Percentiles rank a stretch among this genome's conserved stretches.
Conservation (phyloP, 495 filamentous ascomycete genomes). For the Astrothelium macrocarpum region DNA sequence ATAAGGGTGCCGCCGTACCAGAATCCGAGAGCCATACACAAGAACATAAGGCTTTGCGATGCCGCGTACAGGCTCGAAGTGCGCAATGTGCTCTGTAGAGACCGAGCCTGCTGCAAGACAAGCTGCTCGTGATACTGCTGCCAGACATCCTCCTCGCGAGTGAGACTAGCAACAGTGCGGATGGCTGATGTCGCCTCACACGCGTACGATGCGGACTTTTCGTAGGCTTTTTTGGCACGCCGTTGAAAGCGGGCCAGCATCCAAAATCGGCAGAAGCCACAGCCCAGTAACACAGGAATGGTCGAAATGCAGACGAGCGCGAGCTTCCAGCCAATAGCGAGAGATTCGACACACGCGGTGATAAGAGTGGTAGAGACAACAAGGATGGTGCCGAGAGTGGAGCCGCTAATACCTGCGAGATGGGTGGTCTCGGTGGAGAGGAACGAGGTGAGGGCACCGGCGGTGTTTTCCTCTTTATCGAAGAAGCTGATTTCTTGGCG, state of each 20-base stretch:
- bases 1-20: conserved; percentile 86
- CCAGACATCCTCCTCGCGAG: conserved; percentile 72
- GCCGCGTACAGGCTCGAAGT: conserved; percentile 67
- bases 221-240: conserved; percentile 60
- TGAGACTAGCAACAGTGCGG: conserved; percentile 84
- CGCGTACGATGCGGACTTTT: conserved; percentile 68
- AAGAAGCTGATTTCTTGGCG: conserved; percentile 89
- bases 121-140: conserved; percentile 60
- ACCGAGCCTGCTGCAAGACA: conserved; percentile 46
- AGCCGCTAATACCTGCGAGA: conserved; percentile 70
- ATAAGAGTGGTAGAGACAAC: conserved; percentile 65
- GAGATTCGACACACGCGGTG: conserved; percentile 53
- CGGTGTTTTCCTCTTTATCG: conserved; percentile 72
- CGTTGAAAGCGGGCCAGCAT: conserved; percentile 68
- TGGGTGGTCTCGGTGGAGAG: conserved; percentile 79
- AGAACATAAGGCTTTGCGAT: conserved; percentile 71
- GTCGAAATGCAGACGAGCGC: conserved; percentile 72
- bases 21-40: conserved; percentile 80
- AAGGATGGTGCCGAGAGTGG: conserved; percentile 71
- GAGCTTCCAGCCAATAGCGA: conserved; percentile 80
- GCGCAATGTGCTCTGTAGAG: conserved; percentile 54
- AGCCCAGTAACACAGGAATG: conserved; percentile 65
- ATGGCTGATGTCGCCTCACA: conserved; percentile 88
- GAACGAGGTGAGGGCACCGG: conserved; percentile 76
- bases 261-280: conserved; percentile 80